Evolutionary conservation across 2,329 filamentous ascomycete species (phyloP), one percentile per base, ranked within the genome.

Genomic region (Alternaria viburni): DNA sequence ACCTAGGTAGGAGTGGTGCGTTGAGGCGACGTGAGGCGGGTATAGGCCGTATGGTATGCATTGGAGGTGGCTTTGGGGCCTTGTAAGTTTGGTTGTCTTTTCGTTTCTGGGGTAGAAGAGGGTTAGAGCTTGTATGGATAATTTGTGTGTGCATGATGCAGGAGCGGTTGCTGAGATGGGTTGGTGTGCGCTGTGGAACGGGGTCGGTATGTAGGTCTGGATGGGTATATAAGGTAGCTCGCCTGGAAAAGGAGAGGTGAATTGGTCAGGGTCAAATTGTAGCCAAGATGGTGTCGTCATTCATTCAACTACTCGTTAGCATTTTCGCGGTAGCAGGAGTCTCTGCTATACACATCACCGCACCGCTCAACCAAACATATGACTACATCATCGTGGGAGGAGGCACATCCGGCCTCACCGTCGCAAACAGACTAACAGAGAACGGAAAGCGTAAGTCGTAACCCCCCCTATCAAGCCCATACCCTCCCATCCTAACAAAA

Each of bases 361-460:
- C 49, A 3, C 49, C 49, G 2, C 23, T 58, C 2, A 65, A 65
- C 5, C 47, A 52, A 23, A 65, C 59, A 2, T 70, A 71, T 30
- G 70, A 74, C 50, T 74, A 71, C 26, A 56, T 74, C 21, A 65
- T 74, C 25, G 65, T 67, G 17, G 71, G 71, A 10, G 71, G 68
- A 9, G 71, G 71, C 1, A 72, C 68, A 11, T 66, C 68, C 1
- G 71, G 71, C 4, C 61, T 70, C 7, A 68, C 68, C 5, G 59
- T 74, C 23, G 71, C 71, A 12, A 59, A 69, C 28, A 61, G 71
- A 12, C 59, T 74, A 21, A 68, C 69, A 8, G 69, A 67, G 19
- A 49, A 65, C 46, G 59, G 61, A 15, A 59, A 65, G 10, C 54
- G 67, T 65, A 32, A 15, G 61, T 51, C 26, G 3, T 1, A 13